phyloP scores from a whole-genome alignment of 352 stramenopile species.

The Globisporangium solare region DNA sequence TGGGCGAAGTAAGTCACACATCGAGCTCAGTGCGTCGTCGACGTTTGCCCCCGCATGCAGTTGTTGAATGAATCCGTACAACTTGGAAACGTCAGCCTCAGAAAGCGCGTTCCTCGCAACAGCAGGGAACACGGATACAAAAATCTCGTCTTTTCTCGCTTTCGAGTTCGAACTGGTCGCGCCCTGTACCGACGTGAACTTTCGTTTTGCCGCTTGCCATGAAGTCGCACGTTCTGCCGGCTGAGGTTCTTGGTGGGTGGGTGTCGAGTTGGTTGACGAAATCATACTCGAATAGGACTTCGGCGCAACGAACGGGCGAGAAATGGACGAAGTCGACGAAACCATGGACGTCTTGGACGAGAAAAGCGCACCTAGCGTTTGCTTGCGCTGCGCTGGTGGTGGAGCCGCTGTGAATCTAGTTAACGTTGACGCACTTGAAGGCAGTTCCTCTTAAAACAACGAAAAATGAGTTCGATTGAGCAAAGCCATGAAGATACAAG shows the following conservation, averaged over 20 bases:
- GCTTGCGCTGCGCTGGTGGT: constrained; percentile 28
- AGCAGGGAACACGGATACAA: constrained; percentile 35
- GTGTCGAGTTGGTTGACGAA: not conserved
- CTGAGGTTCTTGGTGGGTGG: not conserved
- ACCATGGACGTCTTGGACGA: constrained; percentile 58
- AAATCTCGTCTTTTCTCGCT: constrained; percentile 16
- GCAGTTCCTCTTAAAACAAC: not conserved
- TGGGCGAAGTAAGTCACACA: constrained; percentile 48
- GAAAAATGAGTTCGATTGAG: not conserved
- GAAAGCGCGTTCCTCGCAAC: constrained; percentile 54
- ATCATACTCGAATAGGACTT: constrained; percentile 10
- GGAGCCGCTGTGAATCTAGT: not conserved
- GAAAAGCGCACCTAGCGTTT: constrained; percentile 48
- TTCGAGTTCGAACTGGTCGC: not conserved
- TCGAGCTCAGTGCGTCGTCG: constrained; percentile 29
- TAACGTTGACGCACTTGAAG: not conserved
- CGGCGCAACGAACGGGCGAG: constrained; percentile 47
- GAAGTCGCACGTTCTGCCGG: constrained; percentile 17
- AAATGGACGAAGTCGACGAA: constrained; percentile 60
- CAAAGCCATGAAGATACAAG: not conserved
- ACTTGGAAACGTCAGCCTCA: constrained; percentile 33
- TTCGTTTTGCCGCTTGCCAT: constrained; percentile 30
- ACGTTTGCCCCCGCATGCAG: constrained; percentile 40
- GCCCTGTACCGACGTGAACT: constrained; percentile 16
- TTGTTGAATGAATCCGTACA: constrained; percentile 61